A percentile compares a stretch with the other conserved stretches of the same genome.
Evolutionary conservation across 768 basidiomycete species (phyloP).

Genomic region (Mycena galopus): DNA sequence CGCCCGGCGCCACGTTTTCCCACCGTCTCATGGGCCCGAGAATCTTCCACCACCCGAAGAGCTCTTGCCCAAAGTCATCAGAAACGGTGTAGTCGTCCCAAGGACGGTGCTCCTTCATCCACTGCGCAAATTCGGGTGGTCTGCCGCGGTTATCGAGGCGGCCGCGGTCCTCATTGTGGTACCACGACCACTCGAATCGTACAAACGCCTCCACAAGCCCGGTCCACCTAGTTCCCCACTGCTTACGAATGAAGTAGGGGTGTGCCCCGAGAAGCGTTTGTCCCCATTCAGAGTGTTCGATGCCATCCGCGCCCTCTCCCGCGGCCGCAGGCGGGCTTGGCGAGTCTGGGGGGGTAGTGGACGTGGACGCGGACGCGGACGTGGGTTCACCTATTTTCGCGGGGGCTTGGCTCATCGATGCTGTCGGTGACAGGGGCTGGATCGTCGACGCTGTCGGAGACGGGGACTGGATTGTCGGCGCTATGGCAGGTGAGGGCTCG

Average conservation of each 20-base stretch:
- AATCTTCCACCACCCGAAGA: background rate
- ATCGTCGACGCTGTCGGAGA: too few relatives aligned
- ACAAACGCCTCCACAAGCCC: background rate
- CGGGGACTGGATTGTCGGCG: too few relatives aligned
- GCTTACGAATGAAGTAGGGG: background rate
- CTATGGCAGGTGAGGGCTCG: too few relatives aligned
- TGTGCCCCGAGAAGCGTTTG: background rate
- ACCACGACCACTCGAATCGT: background rate
- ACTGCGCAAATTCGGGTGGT: background rate
- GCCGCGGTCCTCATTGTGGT: background rate
- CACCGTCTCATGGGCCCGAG: background rate
- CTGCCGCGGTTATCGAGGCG: background rate
- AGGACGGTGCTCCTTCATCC: conserved; percentile 14
- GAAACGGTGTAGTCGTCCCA: too few relatives aligned
- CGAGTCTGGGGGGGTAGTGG: background rate
- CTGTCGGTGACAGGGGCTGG: too few relatives aligned
- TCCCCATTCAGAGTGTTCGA: background rate
- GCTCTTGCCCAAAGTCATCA: background rate
- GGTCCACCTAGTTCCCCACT: background rate
- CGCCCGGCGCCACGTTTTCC: background rate
- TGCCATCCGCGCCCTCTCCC: background rate
- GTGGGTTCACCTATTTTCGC: background rate
- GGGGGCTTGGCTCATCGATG: too few relatives aligned
- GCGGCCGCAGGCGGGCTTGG: too few relatives aligned
- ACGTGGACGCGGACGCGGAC: background rate